Evolutionary conservation across 306 rosid genomes (phyloP), one percentile per base, ranked within the genome.

Genomic region (Adenanthera pavonina): DNA sequence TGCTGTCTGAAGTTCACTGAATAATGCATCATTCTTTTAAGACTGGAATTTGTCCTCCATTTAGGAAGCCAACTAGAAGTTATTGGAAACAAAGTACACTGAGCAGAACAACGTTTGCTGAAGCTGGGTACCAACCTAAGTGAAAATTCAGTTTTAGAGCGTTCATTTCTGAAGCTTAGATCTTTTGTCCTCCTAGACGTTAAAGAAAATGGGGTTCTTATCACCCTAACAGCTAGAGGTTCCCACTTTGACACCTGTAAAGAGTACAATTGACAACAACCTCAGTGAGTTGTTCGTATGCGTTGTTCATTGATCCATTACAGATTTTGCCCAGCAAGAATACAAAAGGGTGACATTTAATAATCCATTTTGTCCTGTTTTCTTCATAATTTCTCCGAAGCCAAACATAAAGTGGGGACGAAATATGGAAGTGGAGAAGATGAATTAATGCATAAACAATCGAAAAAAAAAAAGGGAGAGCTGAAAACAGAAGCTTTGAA

Each of bases 221-320:
- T 51, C 69, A 68, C 49, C 83, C 85, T 79, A 12, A 80, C 17
- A 8, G 80, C 78, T 14, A 79, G 69, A 84, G 61, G 82, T 40
- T 84, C 88, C 83, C 82, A 72, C 7, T 77, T 85, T 40, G 83
- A 71, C 60, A 84, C 87, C 97, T 89, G 91, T 83, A 83, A 60
- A 76, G 51, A 64, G 79, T 64, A 14, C 30, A 76, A 69, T 53
- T 74, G 44, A 78, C 20, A 34, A 72, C 56, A 16, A 72, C 41
- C 43, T 47, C 25, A 52, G 59, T 76, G 12, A 66, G 54, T 43
- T 47, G 75, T 57, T 13, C 64, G 56, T 52, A 49, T 0, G 17
- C 7, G 33, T 68, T 56, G 33, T 47, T 34, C 71, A 41, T 38
- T 40, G 69, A 74, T 30, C 44, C 43, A 80, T 40, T 35, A 17